Percentiles rank a stretch among this genome's conserved stretches.
Conservation (phyloP, 306 rosid species). For the Cicer cuneatum region DNA sequence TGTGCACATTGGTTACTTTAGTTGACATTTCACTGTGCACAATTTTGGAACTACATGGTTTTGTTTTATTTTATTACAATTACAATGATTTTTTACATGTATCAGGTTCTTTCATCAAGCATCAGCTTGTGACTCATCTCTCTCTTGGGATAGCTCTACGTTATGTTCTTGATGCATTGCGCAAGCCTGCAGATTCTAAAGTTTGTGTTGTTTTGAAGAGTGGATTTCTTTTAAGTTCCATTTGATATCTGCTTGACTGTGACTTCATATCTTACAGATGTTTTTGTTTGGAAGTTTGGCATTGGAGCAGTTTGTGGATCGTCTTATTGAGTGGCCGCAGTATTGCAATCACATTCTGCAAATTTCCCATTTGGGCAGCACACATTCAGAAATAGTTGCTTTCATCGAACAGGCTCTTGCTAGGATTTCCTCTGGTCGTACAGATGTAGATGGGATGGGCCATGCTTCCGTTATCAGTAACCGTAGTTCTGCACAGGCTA, state of each 20-base stretch:
- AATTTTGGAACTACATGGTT: slow-evolving; percentile 6
- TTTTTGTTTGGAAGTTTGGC: slow-evolving; percentile 92
- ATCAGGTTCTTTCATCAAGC: slow-evolving; percentile 88
- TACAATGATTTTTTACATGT: slow-evolving; percentile 19
- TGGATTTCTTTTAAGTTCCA: slow-evolving; percentile 30
- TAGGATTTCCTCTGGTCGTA: slow-evolving; percentile 79
- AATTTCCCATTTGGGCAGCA: slow-evolving; percentile 86
- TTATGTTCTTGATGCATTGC: slow-evolving; percentile 91
- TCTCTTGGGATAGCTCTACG: slow-evolving; percentile 96
- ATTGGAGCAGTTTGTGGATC: slow-evolving; percentile 97
- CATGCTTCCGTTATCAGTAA: slow-evolving; percentile 62
- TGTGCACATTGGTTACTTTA: slow-evolving; percentile 4
- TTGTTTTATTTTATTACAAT: not conserved
- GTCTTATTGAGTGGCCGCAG: slow-evolving; percentile 98
- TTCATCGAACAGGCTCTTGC: slow-evolving; percentile 93
- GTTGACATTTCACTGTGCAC: not conserved
- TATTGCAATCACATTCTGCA: slow-evolving; percentile 98
- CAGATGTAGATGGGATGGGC: slow-evolving; percentile 72
- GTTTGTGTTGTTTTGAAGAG: slow-evolving; percentile 54
- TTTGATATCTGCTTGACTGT: slow-evolving; percentile 39
- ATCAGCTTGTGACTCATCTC: slow-evolving; percentile 95
- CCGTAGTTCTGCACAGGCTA: slow-evolving; percentile 60
- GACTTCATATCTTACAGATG: slow-evolving; percentile 71
- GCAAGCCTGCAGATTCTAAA: slow-evolving; percentile 98
- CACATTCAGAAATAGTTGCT: slow-evolving; percentile 78